These are phyloP conservation scores for Ceratobasidium sp. DNA, from an alignment of 1,284 basidiomycete species.

Conservation along the genomic window DNA sequence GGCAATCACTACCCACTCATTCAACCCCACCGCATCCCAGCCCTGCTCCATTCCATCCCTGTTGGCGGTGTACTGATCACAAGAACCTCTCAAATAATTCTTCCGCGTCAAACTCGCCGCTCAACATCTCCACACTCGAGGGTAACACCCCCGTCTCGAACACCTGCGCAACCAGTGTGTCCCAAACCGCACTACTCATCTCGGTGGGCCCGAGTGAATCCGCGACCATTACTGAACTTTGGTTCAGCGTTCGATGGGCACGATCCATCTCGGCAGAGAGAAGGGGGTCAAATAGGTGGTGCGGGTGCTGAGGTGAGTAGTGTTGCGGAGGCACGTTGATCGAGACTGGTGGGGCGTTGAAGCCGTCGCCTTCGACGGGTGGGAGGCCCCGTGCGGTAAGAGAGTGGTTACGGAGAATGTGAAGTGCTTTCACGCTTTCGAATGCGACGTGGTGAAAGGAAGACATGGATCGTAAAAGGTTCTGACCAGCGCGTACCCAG, in stretches of 20 bases:
- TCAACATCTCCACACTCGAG: constrained; percentile 37
- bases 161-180: constrained; percentile 7
- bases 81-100: constrained; percentile 36
- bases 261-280: constrained; percentile 32
- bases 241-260: constrained; percentile 27
- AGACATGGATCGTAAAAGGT: constrained; percentile 25
- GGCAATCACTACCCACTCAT: neutral
- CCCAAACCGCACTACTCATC: constrained; percentile 24
- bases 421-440: constrained; percentile 35
- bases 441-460: constrained; percentile 35
- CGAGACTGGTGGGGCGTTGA: constrained; percentile 14
- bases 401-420: constrained; percentile 21
- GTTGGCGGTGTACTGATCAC: neutral
- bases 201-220: constrained; percentile 35
- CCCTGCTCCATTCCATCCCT: neutral
- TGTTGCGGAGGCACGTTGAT: constrained; percentile 23
- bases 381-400: constrained; percentile 18
- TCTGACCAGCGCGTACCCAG: constrained; percentile 31
- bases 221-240: constrained; percentile 18
- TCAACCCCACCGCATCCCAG: neutral
- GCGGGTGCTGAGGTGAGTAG: constrained; percentile 16
- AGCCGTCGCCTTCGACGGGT: constrained; percentile 24
- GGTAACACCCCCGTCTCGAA: constrained; percentile 35
- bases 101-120: constrained; percentile 32
- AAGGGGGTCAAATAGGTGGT: constrained; percentile 32